Percentiles rank a stretch among this genome's conserved stretches.
Evolutionary conservation across 2,329 filamentous ascomycete species (phyloP).

Genomic region (Alternaria arborescens): DNA sequence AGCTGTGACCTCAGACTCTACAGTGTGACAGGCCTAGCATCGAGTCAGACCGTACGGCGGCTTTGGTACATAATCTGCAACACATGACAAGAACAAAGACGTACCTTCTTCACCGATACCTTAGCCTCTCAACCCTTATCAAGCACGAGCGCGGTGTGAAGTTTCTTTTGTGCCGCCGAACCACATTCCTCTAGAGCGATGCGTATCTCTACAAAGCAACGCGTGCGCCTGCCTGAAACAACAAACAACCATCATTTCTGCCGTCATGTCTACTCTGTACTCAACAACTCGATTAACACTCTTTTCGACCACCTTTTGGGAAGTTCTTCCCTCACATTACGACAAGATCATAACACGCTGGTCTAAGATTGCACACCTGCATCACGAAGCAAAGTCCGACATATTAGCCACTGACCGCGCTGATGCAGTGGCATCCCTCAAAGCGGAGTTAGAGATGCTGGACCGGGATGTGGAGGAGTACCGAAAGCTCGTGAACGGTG

Average conservation of each 20-base stretch:
- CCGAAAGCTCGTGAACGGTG: constrained; percentile 3
- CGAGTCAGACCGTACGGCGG: not conserved
- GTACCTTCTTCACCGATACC: not conserved
- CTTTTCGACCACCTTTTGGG: constrained; percentile 17
- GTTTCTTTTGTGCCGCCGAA: not conserved
- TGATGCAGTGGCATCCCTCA: constrained; percentile 17
- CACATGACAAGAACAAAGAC: not conserved
- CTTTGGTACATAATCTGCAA: not conserved
- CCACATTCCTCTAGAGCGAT: not conserved
- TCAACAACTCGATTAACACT: constrained; percentile 1
- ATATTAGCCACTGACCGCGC: constrained; percentile 16
- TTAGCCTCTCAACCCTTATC: not conserved
- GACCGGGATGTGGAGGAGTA: constrained; percentile 20
- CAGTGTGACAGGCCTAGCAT: not conserved
- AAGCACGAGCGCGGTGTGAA: not conserved
- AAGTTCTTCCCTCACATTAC: constrained; percentile 20
- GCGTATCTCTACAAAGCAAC: not conserved
- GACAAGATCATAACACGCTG: constrained; percentile 15
- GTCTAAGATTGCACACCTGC: constrained; percentile 8
- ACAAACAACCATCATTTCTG: not conserved
- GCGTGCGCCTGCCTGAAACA: not conserved
- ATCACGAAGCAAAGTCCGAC: constrained; percentile 12
- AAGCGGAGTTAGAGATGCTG: constrained; percentile 25
- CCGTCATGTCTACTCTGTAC: not conserved
- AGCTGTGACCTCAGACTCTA: not conserved